Evolutionary conservation across 306 rosid genomes (phyloP), one percentile per base, ranked within the genome.

Genomic region (Corylus heterophylla): DNA sequence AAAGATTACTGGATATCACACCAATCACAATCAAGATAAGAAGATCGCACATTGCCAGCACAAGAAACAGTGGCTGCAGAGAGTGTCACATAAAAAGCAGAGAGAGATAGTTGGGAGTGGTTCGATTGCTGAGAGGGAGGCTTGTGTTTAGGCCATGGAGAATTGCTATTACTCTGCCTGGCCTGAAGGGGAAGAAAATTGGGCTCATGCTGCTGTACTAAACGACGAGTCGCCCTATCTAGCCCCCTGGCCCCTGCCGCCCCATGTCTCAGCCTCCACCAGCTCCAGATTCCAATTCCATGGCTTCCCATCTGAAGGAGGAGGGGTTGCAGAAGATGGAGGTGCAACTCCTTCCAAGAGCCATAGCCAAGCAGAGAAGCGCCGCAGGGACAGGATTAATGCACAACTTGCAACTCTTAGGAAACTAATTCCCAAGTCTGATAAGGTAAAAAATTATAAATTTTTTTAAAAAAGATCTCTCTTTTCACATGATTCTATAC

Each of bases 351-450:
- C 96, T 79, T 93, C 99, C 75, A 93, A 85, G 80, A 93, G 96
- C 90, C 99, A 96, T 74, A 93, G 99, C 83, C 96, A 84, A 82
- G 98, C 99, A 0, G 99, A 96, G 88, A 96, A 96, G 84, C 71
- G 99, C 52, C 93, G 99, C 5, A 87, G 99, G 73, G 99, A 96
- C 67, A 83, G 99, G 70, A 96, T 96, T 81, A 96, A 93, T 89
- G 86, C 93, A 8, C 99, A 96, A 83, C 99, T 96, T 81, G 87
- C 97, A 12, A 89, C 89, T 77, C 98, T 96, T 61, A 90, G 99
- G 87, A 93, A 91, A 78, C 88, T 93, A 10, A 90, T 96, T 81
- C 99, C 99, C 78, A 89, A 84, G 74, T 96, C 99, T 48, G 98
- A 96, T 62, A 96, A 96, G 98, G 99, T 93, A 79, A 20, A 11